Evolutionary conservation across 1,139 yeast species (phyloP).

Genomic region (Suhomyces yuchorum): DNA sequence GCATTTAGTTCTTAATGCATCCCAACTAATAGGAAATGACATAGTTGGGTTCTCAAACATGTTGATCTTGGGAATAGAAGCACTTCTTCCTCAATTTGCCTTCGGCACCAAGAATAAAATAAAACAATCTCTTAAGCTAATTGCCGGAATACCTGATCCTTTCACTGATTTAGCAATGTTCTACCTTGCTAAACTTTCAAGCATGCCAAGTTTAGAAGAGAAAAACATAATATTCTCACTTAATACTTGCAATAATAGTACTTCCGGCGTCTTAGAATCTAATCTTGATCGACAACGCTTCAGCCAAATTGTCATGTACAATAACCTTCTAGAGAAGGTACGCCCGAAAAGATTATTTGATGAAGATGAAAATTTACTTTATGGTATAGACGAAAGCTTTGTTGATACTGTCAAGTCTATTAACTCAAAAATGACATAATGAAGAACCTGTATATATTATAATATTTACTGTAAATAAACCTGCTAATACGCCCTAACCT

Average conservation of each 20-base stretch:
- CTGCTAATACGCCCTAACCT: constrained; percentile 4
- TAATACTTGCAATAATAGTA: constrained; percentile 6
- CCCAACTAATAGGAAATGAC: constrained; percentile 24
- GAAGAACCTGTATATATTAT: constrained; percentile 1
- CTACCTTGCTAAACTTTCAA: constrained; percentile 22
- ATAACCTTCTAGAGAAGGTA: constrained; percentile 14
- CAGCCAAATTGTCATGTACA: constrained; percentile 22
- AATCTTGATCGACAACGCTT: constrained; percentile 19
- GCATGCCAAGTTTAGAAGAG: constrained; percentile 10
- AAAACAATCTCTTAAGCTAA: not conserved
- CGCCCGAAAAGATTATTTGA: not conserved
- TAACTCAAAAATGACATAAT: constrained; percentile 3
- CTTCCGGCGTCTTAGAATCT: not conserved
- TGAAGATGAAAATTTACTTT: not conserved
- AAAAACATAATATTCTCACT: constrained; percentile 21
- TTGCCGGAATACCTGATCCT: constrained; percentile 30
- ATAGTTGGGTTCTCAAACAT: constrained; percentile 20
- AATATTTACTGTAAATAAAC: constrained; percentile 4
- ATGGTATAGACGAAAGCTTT: constrained; percentile 11
- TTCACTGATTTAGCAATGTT: constrained; percentile 25
- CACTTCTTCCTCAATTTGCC: constrained; percentile 29
- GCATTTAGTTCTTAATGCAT: constrained; percentile 12
- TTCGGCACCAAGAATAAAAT: constrained; percentile 8
- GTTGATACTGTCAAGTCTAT: constrained; percentile 1
- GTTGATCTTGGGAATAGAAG: constrained; percentile 27